Evolutionary conservation across 345 rosid genomes (phyloP).

Genomic region (Microcos paniculata): DNA sequence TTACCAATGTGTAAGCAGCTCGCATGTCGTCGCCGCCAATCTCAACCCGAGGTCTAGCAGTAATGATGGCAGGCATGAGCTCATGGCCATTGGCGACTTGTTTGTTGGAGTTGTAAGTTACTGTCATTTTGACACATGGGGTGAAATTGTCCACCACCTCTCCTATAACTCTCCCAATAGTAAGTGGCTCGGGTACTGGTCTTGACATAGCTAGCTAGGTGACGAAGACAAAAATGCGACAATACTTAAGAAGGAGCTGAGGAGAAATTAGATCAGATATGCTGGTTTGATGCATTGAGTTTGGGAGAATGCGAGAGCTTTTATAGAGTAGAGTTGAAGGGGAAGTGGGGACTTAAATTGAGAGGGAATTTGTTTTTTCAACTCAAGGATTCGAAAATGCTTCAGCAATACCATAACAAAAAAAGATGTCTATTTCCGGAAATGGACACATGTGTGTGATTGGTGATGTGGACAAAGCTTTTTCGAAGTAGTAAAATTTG

Average conservation of each 20-base stretch:
- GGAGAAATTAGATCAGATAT: too few species aligned
- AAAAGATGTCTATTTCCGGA: slow-evolving; percentile 12
- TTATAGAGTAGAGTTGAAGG: slow-evolving; percentile 8
- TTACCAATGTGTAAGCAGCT: slow-evolving; percentile 68
- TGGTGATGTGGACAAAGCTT: background rate
- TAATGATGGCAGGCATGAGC: slow-evolving; percentile 55
- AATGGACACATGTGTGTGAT: slow-evolving; percentile 28
- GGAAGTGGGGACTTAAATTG: background rate
- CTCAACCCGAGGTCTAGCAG: slow-evolving; percentile 60
- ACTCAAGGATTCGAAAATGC: slow-evolving; percentile 31
- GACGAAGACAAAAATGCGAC: background rate
- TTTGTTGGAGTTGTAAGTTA: slow-evolving; percentile 59
- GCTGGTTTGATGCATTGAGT: background rate
- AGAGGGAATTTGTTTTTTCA: slow-evolving; percentile 19
- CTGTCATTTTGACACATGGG: slow-evolving; percentile 58
- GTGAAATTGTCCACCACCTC: slow-evolving; percentile 71
- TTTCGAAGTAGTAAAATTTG: background rate
- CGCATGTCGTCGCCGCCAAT: slow-evolving; percentile 80
- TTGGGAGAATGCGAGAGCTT: background rate
- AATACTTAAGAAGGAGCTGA: background rate
- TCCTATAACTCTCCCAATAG: slow-evolving; percentile 68
- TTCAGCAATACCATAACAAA: slow-evolving; percentile 9
- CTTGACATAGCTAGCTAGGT: slow-evolving; percentile 36
- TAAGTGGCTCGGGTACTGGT: slow-evolving; percentile 44
- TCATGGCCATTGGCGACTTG: slow-evolving; percentile 76